Evolutionary conservation across 768 basidiomycete genomes (phyloP), one percentile per base, ranked within the genome.

Genomic region (Tephrocybe rancida): DNA sequence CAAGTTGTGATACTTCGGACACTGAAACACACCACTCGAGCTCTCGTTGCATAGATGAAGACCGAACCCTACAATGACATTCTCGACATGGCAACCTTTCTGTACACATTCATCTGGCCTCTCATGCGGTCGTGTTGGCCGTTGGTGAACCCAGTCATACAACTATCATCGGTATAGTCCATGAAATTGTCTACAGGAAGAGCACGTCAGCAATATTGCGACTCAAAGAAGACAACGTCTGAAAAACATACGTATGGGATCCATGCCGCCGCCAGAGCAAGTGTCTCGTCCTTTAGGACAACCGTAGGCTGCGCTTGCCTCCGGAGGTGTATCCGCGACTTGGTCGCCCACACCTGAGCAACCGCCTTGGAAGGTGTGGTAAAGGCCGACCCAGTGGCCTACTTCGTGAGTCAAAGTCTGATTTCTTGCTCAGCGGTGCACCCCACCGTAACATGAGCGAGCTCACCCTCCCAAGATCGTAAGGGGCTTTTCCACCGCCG

Each of bases 381-480:
- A 84, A 14, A 83, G 71, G 14, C 82, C 81, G 39, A 71, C 62
- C 81, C 82, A 84, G 64, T 83, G 82, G 3, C 81, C 80, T 37
- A 71, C 71, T 64, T 84, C 83, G 61, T 84, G 83, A 1, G 75
- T 78, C 39, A 81, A 59, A 9, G 80, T 83, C 64, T 77, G 2
- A 16, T 11, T 27, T 18, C 22, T 5, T 8, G 14, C 22, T 54
- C 16, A 54, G 34, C 27, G 11, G 24, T 19, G 25, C 25, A 18
- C 30, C 44, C 37, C 58, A 67, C 54, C 47, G 32, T 30, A 61
- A 57, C 21, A n/a, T 24, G 19, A 6, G 25, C 9, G 11, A 6
- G 32, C 59, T 30, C 43, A 62, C 66, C 24, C 56, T 56, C 16
- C 76, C 77, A 38, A 66, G 52, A 63, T 83, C 75, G 67, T 74